Evolutionary conservation across 176 grass and related monocot genomes (phyloP), one percentile per base, ranked within the genome.

Genomic region (Juncus inflexus): DNA sequence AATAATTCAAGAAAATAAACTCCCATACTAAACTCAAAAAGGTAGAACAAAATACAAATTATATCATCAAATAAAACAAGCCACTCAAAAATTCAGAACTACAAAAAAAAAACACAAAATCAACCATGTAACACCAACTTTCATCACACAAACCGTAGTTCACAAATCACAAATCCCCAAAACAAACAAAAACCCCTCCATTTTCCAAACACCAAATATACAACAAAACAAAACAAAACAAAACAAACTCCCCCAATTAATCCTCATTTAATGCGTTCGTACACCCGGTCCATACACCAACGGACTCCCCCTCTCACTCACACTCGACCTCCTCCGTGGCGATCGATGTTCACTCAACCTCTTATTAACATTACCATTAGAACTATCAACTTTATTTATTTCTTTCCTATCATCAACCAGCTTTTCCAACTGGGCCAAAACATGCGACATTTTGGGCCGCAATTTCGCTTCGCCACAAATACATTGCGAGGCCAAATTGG

Each of bases 351-450:
- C 43, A 4, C 2, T 72, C 0, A 59, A 52, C 69, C 35, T 77
- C 35, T 39, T 55, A 10, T 28, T 79, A 47, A 9, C 4, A 5
- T 47, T 9, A 9, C 43, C 43, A 47, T 28, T 28, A 28, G 0
- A 28, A 28, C 43, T 47, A 5, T 47, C 43, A 9, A 47, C 4
- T 47, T 47, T 47, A 67, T 67, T 35, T 1, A 74, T 43, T 6
- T 80, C 75, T 0, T 64, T 66, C 16, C 81, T 91, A 1, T 62
- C 52, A n/a, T 94, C 85, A 7, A 75, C 75, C 42, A 94, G 77
- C 55, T 94, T 54, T 67, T 89, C 79, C 38, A 95, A 72, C 28
- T 76, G 76, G n/a, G 66, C 79, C 11, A 95, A 37, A 28, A 95
- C 69, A 37, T 80, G 55, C 0, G 79, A 78, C 85, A 86, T 89